These are phyloP conservation scores for Wallemia hederae DNA, from an alignment of 1,284 basidiomycete species.

Conservation along the genomic window DNA sequence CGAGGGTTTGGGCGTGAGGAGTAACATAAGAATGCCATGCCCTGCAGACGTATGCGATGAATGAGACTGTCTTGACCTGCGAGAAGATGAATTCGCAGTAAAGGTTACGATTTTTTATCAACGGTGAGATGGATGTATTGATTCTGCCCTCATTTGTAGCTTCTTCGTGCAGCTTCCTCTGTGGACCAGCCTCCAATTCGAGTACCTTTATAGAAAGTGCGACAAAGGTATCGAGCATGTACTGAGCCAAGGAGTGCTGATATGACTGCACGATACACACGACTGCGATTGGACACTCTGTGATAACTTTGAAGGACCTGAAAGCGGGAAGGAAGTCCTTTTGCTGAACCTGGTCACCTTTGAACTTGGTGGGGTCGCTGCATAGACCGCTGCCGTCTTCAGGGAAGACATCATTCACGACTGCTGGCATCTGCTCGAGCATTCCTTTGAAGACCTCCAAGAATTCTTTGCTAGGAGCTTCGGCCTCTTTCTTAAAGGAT, in stretches of 20 bases:
- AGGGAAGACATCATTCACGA: slow-evolving; percentile 45
- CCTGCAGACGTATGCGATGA: slow-evolving; percentile 67
- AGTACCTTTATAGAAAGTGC: slow-evolving; percentile 21
- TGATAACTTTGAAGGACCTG: slow-evolving; percentile 76
- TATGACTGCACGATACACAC: slow-evolving; percentile 71
- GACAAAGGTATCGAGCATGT: slow-evolving; percentile 26
- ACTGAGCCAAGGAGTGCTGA: slow-evolving; percentile 29
- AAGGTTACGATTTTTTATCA: slow-evolving; percentile 40
- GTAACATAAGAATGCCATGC: slow-evolving; percentile 38
- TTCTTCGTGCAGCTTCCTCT: slow-evolving; percentile 51
- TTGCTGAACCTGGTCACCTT: slow-evolving; percentile 19
- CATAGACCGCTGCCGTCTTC: slow-evolving; percentile 10
- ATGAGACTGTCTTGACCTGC: slow-evolving; percentile 89
- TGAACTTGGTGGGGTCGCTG: slow-evolving; percentile 4
- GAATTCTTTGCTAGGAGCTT: slow-evolving; percentile 52
- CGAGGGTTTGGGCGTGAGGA: slow-evolving; percentile 50
- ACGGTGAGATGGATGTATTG: slow-evolving; percentile 56
- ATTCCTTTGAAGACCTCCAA: slow-evolving; percentile 41
- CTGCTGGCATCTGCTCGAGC: slow-evolving; percentile 40
- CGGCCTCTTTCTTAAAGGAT: slow-evolving; percentile 36
- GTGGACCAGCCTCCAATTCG: slow-evolving; percentile 56
- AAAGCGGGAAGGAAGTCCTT: slow-evolving; percentile 35
- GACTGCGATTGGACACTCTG: slow-evolving; percentile 78
- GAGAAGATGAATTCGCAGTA: slow-evolving; percentile 74
- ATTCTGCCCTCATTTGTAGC: slow-evolving; percentile 43